phyloP scores from a whole-genome alignment of 2,329 filamentous ascomycete genomes.

The Teratosphaeria pseudoeucalypti region DNA sequence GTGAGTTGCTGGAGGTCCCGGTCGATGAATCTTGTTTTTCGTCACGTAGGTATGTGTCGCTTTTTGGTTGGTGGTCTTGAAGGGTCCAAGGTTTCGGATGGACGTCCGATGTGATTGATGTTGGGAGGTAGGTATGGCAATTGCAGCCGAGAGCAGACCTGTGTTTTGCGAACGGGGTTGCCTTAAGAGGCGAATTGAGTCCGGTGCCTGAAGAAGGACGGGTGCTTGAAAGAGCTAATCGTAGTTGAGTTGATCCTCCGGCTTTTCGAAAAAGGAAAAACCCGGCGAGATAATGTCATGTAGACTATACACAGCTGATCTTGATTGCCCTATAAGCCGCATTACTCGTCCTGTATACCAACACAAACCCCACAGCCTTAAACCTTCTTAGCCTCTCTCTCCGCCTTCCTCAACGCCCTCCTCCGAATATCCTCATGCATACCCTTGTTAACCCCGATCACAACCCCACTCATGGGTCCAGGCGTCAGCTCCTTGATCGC shows the following conservation, averaged over 20 bases:
- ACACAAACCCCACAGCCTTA: neutral
- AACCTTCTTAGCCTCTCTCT: conserved; percentile 65
- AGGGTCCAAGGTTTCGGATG: too few species aligned
- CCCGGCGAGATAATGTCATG: neutral
- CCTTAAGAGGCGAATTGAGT: too few species aligned
- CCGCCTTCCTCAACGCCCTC: conserved; percentile 73
- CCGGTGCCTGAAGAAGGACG: too few species aligned
- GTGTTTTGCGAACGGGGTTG: too few species aligned
- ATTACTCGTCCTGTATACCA: neutral
- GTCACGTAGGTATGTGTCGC: neutral
- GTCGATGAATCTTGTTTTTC: neutral
- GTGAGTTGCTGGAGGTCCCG: neutral
- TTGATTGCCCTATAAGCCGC: neutral
- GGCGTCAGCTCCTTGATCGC: conserved; percentile 49
- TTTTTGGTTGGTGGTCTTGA: neutral
- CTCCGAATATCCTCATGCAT: conserved; percentile 79
- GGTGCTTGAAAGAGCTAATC: too few species aligned
- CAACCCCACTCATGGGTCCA: conserved; percentile 46
- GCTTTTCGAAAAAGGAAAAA: too few species aligned
- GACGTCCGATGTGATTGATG: too few species aligned
- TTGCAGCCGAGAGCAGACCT: too few species aligned
- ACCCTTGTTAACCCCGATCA: conserved; percentile 50
- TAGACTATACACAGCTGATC: neutral
- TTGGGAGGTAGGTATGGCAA: too few species aligned
- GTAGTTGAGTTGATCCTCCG: too few species aligned